Evolutionary conservation across 1,284 basidiomycete species (phyloP).

Genomic region (Rhodotorula sp.): DNA sequence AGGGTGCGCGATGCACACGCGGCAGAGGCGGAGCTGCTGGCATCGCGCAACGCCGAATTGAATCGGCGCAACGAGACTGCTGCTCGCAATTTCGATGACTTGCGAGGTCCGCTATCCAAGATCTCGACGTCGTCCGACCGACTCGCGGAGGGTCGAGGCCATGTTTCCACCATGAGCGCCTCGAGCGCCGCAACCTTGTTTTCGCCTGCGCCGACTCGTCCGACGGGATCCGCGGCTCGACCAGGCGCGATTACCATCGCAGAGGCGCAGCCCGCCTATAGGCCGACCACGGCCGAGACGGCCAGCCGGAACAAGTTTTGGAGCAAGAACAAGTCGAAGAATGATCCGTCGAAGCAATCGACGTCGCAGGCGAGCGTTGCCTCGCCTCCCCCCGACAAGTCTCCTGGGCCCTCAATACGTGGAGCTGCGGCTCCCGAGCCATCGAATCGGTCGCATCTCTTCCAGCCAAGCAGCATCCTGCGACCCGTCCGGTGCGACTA

Average conservation of each 20-base stretch:
- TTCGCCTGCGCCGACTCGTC: background rate
- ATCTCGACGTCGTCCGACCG: conserved; percentile 32
- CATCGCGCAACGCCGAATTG: conserved; percentile 87
- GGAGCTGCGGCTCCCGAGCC: background rate
- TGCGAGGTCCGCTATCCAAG: conserved; percentile 47
- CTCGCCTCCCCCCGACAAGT: background rate
- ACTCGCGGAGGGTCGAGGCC: conserved; percentile 16
- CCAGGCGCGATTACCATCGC: conserved; percentile 3
- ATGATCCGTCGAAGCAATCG: background rate
- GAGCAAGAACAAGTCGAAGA: conserved; percentile 52
- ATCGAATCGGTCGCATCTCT: conserved; percentile 60
- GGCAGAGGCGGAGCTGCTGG: conserved; percentile 86
- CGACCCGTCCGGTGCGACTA: conserved; percentile 90
- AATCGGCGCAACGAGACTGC: conserved; percentile 81
- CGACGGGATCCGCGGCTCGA: too few relatives aligned
- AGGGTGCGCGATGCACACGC: conserved; percentile 81
- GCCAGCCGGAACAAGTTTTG: conserved; percentile 55
- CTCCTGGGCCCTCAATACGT: conserved; percentile 14
- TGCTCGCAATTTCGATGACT: conserved; percentile 66
- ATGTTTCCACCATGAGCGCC: conserved; percentile 39
- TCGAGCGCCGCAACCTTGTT: conserved; percentile 16
- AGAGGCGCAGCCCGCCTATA: conserved; percentile 18
- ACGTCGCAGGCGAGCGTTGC: background rate
- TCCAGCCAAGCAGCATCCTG: conserved; percentile 85
- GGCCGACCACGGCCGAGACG: conserved; percentile 52